These are phyloP conservation scores for Penicillium occitanis DNA, from an alignment of 2,329 filamentous ascomycete genomes.

Conservation along the genomic window DNA sequence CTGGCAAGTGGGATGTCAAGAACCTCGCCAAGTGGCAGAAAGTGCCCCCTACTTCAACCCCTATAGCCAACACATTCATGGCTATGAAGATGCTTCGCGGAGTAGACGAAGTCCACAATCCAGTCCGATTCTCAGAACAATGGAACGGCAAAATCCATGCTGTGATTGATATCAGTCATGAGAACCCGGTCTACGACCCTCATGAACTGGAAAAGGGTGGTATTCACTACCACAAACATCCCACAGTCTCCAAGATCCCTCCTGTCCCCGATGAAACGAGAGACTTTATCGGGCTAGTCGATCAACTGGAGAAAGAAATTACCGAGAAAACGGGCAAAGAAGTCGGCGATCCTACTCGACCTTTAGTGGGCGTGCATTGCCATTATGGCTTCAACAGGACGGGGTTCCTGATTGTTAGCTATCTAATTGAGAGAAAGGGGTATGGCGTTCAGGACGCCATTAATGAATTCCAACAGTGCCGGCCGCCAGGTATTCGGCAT, in stretches of 20 bases:
- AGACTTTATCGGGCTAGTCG: constrained; percentile 60
- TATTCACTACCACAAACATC: constrained; percentile 78
- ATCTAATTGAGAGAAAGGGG: constrained; percentile 78
- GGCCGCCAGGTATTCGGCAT: constrained; percentile 84
- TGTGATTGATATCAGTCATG: constrained; percentile 87
- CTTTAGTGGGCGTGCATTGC: constrained; percentile 79
- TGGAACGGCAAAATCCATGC: constrained; percentile 70
- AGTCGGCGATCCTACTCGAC: constrained; percentile 34
- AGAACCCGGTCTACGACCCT: constrained; percentile 85
- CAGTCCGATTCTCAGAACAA: constrained; percentile 65
- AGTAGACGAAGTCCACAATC: constrained; percentile 79
- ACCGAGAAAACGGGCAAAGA: constrained; percentile 30
- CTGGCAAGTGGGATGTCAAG: constrained; percentile 98
- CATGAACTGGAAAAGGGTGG: constrained; percentile 64
- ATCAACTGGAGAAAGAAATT: constrained; percentile 60
- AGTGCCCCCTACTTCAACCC: constrained; percentile 71
- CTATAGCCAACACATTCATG: constrained; percentile 76
- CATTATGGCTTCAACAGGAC: constrained; percentile 96
- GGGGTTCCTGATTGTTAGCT: constrained; percentile 85
- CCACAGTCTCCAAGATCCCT: constrained; percentile 88
- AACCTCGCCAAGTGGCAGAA: constrained; percentile 89
- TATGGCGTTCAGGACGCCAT: constrained; percentile 75
- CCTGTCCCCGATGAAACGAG: constrained; percentile 64
- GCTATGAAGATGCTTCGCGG: constrained; percentile 93
- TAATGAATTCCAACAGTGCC: constrained; percentile 68